Evolutionary conservation across 441 rosid genomes (phyloP), one percentile per base, ranked within the genome.

Genomic region (Erodium texanum): DNA sequence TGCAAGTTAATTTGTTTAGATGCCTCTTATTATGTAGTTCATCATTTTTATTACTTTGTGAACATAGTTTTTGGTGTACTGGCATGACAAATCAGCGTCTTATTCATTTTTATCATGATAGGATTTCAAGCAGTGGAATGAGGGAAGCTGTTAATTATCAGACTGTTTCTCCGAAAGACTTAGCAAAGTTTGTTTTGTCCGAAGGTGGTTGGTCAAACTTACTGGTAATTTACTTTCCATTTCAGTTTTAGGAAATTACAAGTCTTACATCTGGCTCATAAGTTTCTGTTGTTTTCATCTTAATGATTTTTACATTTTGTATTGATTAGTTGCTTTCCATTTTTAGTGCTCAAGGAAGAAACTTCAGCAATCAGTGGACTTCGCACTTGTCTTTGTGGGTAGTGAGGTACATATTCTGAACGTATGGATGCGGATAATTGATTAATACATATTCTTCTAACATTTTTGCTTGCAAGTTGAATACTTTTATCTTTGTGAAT

Each of bases 131-230:
- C 70, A 75, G 69, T 58, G 80, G 76, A 74, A 32, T 74, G 66
- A 70, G 71, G 58, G 84, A 78, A 64, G 76, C 74, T 67, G 89
- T 94, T 14, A 83, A 85, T 78, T 94, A 92, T 75, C 94, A 82
- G 79, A 86, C 85, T 62, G 71, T 87, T 24, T 86, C 97, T 59
- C 84, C 94, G 2, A 81, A 78, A 81, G 86, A 87, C 78, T 88
- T 94, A 20, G 96, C 89, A 48, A 78, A 65, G 68, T 80, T 89
- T 58, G 79, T 94, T 77, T 77, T 92, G 36, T 79, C 80, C 65
- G 80, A 81, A 74, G 92, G 89, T 66, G 90, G 93, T 70, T 94
- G 94, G 97, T 84, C 94, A 36, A 82, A 88, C 74, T 76, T 89
- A 63, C 80, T 94, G 89, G 98, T 92, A 79, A 62, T 27, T 23